Percentiles rank a stretch among this genome's conserved stretches.
Evolutionary conservation across 2,329 filamentous ascomycete genomes (phyloP).

Genomic region (Penicillium sp.): DNA sequence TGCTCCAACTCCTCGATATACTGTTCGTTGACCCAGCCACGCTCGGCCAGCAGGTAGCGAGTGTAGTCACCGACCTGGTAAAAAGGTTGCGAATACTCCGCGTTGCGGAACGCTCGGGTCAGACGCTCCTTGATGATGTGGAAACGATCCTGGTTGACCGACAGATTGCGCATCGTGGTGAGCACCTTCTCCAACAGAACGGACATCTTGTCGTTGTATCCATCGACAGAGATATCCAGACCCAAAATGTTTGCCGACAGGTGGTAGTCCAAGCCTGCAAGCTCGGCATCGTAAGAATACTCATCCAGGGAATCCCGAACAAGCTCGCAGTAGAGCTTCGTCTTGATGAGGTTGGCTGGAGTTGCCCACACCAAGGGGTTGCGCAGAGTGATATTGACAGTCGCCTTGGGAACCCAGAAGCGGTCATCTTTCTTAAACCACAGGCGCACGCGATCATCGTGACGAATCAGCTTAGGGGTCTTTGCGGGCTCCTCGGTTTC

Average conservation of each 20-base stretch:
- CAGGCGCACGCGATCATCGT: constrained; percentile 71
- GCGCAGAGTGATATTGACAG: constrained; percentile 72
- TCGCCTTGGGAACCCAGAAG: constrained; percentile 96
- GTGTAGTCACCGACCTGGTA: constrained; percentile 81
- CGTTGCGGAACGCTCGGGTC: constrained; percentile 73
- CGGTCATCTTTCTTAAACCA: constrained; percentile 99
- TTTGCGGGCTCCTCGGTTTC: constrained; percentile 71
- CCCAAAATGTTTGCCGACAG: constrained; percentile 69
- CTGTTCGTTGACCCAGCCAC: constrained; percentile 74
- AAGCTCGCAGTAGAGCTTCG: constrained; percentile 74
- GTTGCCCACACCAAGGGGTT: constrained; percentile 76
- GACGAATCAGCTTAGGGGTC: constrained; percentile 75
- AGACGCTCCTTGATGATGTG: constrained; percentile 85
- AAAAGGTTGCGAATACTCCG: constrained; percentile 82
- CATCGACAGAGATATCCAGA: constrained; percentile 71
- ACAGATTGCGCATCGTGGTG: constrained; percentile 74
- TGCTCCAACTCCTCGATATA: constrained; percentile 69
- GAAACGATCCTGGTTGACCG: constrained; percentile 82
- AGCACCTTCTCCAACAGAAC: constrained; percentile 88
- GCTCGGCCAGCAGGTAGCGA: constrained; percentile 71
- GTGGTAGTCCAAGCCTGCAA: constrained; percentile 80
- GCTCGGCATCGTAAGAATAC: constrained; percentile 92
- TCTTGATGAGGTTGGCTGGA: constrained; percentile 71
- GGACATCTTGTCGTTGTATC: constrained; percentile 94
- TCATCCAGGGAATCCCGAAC: constrained; percentile 85